phyloP scores from a whole-genome alignment of 805 yeast genomes.

The Candida manassasensis region DNA sequence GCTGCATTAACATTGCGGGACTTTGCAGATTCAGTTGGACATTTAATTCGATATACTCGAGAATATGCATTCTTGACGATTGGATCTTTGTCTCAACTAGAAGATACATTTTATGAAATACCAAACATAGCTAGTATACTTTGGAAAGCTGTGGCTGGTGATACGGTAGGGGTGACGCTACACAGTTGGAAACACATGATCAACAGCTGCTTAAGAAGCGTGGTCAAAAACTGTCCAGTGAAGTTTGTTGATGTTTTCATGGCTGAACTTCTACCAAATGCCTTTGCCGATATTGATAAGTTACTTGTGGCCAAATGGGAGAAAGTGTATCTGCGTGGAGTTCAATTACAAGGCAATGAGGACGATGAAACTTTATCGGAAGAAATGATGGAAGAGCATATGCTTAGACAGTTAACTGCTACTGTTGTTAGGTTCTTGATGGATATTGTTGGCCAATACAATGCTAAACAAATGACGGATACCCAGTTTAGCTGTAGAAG shows the following conservation, averaged over 20 bases:
- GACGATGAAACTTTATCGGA: slow-evolving; percentile 86
- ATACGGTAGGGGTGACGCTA: slow-evolving; percentile 77
- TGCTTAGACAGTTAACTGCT: slow-evolving; percentile 87
- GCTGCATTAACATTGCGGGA: slow-evolving; percentile 93
- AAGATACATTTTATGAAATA: slow-evolving; percentile 80
- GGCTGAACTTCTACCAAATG: slow-evolving; percentile 72
- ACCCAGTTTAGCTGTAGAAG: slow-evolving; percentile 64
- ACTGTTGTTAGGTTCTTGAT: slow-evolving; percentile 82
- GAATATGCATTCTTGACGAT: slow-evolving; percentile 91
- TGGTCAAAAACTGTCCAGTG: slow-evolving; percentile 83
- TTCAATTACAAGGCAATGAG: slow-evolving; percentile 53
- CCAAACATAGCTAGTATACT: slow-evolving; percentile 73
- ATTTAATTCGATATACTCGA: slow-evolving; percentile 88
- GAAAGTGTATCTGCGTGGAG: slow-evolving; percentile 52
- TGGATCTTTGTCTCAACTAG: slow-evolving; percentile 84
- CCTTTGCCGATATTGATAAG: slow-evolving; percentile 67
- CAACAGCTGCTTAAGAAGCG: slow-evolving; percentile 80
- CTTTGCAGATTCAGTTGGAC: slow-evolving; percentile 97
- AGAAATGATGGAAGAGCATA: slow-evolving; percentile 97
- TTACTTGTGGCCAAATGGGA: slow-evolving; percentile 78
- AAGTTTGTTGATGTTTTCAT: slow-evolving; percentile 63
- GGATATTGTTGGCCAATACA: slow-evolving; percentile 80
- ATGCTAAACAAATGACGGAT: slow-evolving; percentile 47
- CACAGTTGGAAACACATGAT: slow-evolving; percentile 98
- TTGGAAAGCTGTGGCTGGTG: slow-evolving; percentile 86